A percentile compares a stretch with the other conserved stretches of the same genome.
Conservation (phyloP, 148 eudicot genomes). For the Heliosperma pusillum region DNA sequence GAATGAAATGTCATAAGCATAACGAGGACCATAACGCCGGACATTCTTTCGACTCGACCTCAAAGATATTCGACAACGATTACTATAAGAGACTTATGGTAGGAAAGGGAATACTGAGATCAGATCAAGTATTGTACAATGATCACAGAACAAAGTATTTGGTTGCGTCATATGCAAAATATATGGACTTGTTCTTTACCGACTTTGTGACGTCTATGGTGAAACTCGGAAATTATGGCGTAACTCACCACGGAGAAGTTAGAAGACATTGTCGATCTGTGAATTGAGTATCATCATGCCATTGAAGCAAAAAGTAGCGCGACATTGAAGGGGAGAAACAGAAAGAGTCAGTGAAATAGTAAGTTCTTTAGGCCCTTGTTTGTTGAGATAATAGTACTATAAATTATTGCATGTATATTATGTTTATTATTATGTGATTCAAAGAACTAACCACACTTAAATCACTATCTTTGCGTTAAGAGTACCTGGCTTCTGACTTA, state of each 20-base stretch:
- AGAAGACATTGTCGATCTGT: constrained; percentile 47
- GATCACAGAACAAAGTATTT: constrained; percentile 48
- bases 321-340: neutral
- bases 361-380: neutral
- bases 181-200: constrained; percentile 40
- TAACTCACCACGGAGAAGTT: constrained; percentile 38
- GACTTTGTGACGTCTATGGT: constrained; percentile 59
- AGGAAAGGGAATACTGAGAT: constrained; percentile 46
- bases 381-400: constrained; percentile 16
- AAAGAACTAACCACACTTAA: constrained; percentile 3
- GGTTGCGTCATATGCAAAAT: constrained; percentile 49
- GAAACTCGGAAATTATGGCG: constrained; percentile 49
- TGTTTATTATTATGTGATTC: neutral
- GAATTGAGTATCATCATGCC: constrained; percentile 24
- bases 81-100: constrained; percentile 52
- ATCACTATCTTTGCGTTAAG: constrained; percentile 26
- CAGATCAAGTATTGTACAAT: constrained; percentile 45
- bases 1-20: constrained; percentile 39
- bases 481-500: constrained; percentile 14
- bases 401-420: constrained; percentile 10
- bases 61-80: constrained; percentile 45
- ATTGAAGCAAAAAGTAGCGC: neutral
- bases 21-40: constrained; percentile 48
- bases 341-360: neutral
- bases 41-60: constrained; percentile 44